Evolutionary conservation across 108 stramenopile genomes (phyloP), one percentile per base, ranked within the genome.

Genomic region (Cyclotella choctawhatcheeana): DNA sequence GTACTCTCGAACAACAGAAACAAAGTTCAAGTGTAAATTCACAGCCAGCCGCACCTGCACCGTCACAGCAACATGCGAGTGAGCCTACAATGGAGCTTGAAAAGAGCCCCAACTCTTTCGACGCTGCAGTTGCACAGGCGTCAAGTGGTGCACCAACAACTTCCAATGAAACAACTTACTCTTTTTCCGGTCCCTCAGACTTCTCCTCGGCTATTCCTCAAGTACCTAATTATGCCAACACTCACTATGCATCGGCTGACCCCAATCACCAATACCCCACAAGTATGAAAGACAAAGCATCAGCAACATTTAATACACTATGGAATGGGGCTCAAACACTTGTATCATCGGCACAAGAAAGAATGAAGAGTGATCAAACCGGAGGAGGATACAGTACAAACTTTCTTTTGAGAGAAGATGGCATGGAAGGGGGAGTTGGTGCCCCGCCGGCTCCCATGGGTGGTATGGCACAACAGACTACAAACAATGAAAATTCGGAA

Each of bases 1-100:
- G 75, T 30, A 69, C 75, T n/a, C 61, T 45, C 13, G 75, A 76
- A 35, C 67, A 76, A 58, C 67, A 75, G 58, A 55, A 51, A n/a
- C n/a, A n/a, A n/a, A n/a, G n/a, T n/a, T n/a, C n/a, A n/a, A n/a
- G n/a, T n/a, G n/a, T n/a, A n/a, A n/a, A n/a, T n/a, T n/a, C n/a
- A n/a, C n/a, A n/a, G 45, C 2, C 26, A 7, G 2, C 45, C 26
- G 7, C 55, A 30, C 31, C 33, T 17, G 52, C 51, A 29, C 54
- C 43, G 52, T 7, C 48, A 10, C 58, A 50, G 20, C 59, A 67
- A 43, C 58, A 47, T 18, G 18, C 63, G 21, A 43, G 55, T 29
- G 58, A 76, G 29, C 61, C 60, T 18, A 71, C 44, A 2, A 62
- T 62, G 71, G 71, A 71, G 62, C 26, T 71, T 5, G 60, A 58